Evolutionary conservation across 495 filamentous ascomycete genomes (phyloP).

Genomic region (Neurospora africana): DNA sequence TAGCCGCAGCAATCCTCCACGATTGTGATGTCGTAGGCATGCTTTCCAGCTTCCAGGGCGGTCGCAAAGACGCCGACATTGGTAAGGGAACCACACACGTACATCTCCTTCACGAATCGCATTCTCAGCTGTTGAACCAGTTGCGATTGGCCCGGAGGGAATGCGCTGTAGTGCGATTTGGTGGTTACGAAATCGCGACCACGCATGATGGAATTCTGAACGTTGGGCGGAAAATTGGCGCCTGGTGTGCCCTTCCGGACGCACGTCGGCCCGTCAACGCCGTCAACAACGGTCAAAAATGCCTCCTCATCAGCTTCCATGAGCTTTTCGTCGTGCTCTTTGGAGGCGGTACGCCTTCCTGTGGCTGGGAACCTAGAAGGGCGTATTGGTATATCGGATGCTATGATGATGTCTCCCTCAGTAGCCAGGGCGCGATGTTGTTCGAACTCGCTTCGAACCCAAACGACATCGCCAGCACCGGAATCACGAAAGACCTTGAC

Average conservation of each 20-base stretch:
- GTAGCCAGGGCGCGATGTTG: slow-evolving; percentile 38
- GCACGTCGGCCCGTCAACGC: slow-evolving; percentile 34
- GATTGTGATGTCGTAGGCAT: slow-evolving; percentile 76
- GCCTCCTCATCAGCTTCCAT: slow-evolving; percentile 43
- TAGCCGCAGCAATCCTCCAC: slow-evolving; percentile 88
- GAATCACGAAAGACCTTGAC: slow-evolving; percentile 57
- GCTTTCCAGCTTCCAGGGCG: slow-evolving; percentile 76
- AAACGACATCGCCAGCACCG: slow-evolving; percentile 69
- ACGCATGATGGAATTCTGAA: slow-evolving; percentile 45
- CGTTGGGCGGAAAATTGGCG: slow-evolving; percentile 52
- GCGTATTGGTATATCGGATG: slow-evolving; percentile 18
- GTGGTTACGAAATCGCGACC: slow-evolving; percentile 57
- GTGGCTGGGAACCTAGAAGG: slow-evolving; percentile 1
- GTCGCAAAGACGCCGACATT: slow-evolving; percentile 90
- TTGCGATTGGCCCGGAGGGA: slow-evolving; percentile 42
- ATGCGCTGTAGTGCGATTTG: slow-evolving; percentile 84
- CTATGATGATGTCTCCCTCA: slow-evolving; percentile 41
- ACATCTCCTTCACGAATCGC: slow-evolving; percentile 81
- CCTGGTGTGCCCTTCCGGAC: slow-evolving; percentile 51
- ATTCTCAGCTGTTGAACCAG: slow-evolving; percentile 58
- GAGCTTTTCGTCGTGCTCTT: slow-evolving; percentile 18
- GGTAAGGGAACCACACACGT: slow-evolving; percentile 78
- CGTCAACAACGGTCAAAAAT: slow-evolving; percentile 41
- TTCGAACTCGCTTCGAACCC: slow-evolving; percentile 72
- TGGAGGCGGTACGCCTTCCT: slow-evolving; percentile 11